Base-by-base conservation (phyloP, 495 filamentous ascomycete species). In the Podospora comata region DNA sequence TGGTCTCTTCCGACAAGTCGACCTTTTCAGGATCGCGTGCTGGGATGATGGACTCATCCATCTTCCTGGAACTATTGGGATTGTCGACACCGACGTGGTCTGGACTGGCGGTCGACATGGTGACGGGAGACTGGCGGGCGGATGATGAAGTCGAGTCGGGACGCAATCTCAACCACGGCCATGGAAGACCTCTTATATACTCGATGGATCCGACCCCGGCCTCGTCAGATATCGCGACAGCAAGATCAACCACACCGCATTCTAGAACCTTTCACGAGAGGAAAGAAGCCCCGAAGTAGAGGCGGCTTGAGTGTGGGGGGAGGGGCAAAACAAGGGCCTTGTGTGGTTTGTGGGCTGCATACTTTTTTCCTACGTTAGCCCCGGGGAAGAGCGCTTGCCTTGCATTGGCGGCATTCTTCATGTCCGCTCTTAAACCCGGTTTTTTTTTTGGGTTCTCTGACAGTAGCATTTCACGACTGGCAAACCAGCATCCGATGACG, bases 21-120 rank as follows among this genome's bases (percentile, higher is more conserved):
- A 48, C 60, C 60, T 70, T 70, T 39, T 70, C 68, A 9, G 60
- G 58, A 26, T 66, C 60, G 4, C 30, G n/a, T 19, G 60, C 19
- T 15, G 18, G 20, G n/a, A 9, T 13, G 55, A 58, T 58, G n/a
- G 55, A 58, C n/a, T 58, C 55, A 23, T 30, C 27, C 28, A 48
- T 27, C 53, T 63, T 32, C 30, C 30, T 32, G 30, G 30, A 1
- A 32, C 4, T 32, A 32, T 32, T 20, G 34, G 16, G 7, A 5
- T 16, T 66, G 26, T 58, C 34, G 18, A 60, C 19, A 19, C 26
- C 20, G 44, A 48, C 27, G 13, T 27, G 16, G n/a, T 65, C 57
- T n/a, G n/a, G 28, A 16, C 28, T 30, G 19, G 67, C 26, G 53
- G 59, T 23, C 5, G 67, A 44, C 67, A 69, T 69, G 23, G 1